phyloP scores from a whole-genome alignment of 2,329 filamentous ascomycete species.

The Ophiostoma ulmi region DNA sequence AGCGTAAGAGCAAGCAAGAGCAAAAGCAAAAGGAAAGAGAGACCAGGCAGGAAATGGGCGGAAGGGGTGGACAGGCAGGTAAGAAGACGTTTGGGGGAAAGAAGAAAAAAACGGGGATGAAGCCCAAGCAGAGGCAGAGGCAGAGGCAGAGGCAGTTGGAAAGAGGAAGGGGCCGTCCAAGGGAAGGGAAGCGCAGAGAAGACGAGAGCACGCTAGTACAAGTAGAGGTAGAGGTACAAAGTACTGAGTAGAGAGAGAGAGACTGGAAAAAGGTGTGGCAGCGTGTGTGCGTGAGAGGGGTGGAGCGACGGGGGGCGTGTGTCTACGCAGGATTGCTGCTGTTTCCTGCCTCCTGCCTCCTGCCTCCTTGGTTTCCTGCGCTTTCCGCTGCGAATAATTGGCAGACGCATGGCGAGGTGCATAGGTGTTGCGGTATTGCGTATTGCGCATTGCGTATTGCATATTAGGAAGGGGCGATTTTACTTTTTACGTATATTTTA shows the following conservation, averaged over 20 bases:
- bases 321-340: background rate
- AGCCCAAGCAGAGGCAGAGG: slow-evolving; percentile 4
- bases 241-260: background rate
- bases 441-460: background rate
- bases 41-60: background rate
- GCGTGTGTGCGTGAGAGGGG: background rate
- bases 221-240: background rate
- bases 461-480: background rate
- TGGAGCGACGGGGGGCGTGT: background rate
- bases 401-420: background rate
- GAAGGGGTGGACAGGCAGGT: background rate
- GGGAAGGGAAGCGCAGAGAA: background rate
- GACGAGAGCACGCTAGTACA: slow-evolving; percentile 9
- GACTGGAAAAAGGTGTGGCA: background rate
- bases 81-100: background rate
- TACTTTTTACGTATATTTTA: no score
- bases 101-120: background rate
- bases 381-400: slow-evolving; percentile 1
- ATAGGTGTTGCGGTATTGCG: background rate
- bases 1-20: background rate
- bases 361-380: background rate
- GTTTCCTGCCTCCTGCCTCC: background rate
- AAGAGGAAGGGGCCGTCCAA: background rate
- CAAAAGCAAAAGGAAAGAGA: background rate
- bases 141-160: slow-evolving; percentile 7